Base-by-base conservation (phyloP, 202 grass and related monocot species). In the Brachypodium distachyon region DNA sequence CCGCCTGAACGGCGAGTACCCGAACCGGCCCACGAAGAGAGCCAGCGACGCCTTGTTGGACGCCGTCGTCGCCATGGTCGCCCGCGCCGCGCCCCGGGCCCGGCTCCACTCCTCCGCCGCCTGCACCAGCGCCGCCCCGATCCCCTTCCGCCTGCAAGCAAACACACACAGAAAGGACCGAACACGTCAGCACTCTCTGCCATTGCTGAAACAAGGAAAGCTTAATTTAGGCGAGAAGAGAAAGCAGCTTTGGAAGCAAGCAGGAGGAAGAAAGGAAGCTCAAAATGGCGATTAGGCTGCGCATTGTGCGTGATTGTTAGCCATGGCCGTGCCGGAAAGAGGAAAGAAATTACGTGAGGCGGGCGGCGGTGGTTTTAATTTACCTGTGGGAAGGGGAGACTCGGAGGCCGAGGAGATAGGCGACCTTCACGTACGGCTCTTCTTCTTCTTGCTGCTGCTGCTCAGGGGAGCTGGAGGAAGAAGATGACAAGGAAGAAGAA, bases 311-410 rank as follows among this genome's bases (percentile, higher is more conserved):
- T 21, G 61, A 34, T 52, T 61, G 72, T 10, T n/a, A n/a, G 58
- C 53, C 36, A 74, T 26, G 22, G 16, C 18, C n/a, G 29, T 56
- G 65, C 32, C 26, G 23, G 23, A 47, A 39, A n/a, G 1, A 43
- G 40, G 25, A 68, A 47, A 26, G 5, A 41, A 9, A 44, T n/a
- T n/a, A n/a, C n/a, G 18, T 2, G 31, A 81, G n/a, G 13, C 48
- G 60, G 46, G 33, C 51, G 51, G 51, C 51, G 51, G 22, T n/a
- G n/a, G 7, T 22, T 3, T 55, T 3, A 11, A 21, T 11, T 12
- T 33, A 90, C 91, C 91, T 82, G 79, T 93, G 82, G 43, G 49
- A 76, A 4, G 91, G 91, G 8, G 79, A 90, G 52, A 93, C 87
- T 25, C 91, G 75, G 65, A 93, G 85, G 66, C 91, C 91, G 57